Conservation (phyloP, 2,329 filamentous ascomycete species). For the Pseudopithomyces maydicus region DNA sequence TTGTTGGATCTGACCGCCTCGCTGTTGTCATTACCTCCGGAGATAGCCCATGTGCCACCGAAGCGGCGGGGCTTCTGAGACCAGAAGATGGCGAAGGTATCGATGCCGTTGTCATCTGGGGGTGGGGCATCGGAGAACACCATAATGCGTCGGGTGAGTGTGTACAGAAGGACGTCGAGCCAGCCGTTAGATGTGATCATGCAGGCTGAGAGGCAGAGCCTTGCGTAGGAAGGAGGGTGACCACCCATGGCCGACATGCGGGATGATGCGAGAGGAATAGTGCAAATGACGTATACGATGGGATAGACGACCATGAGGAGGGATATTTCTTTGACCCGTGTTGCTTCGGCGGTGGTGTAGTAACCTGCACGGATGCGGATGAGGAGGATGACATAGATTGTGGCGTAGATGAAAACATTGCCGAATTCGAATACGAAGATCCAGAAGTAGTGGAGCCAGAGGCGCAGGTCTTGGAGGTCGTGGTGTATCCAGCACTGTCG, state of each 20-base stretch:
- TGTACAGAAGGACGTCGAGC: conserved; percentile 64
- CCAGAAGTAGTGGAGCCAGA: conserved; percentile 69
- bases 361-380: conserved; percentile 45
- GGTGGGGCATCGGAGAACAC: conserved; percentile 56
- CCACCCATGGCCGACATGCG: conserved; percentile 68
- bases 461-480: conserved; percentile 59
- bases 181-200: conserved; percentile 64
- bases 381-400: conserved; percentile 48
- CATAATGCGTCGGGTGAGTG: conserved; percentile 60
- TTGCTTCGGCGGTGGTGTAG: conserved; percentile 38
- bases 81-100: conserved; percentile 45
- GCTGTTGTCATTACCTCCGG: conserved; percentile 21
- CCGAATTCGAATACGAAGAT: conserved; percentile 63
- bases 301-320: conserved; percentile 71
- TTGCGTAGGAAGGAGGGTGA: conserved; percentile 48
- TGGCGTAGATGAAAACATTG: conserved; percentile 56
- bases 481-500: conserved; percentile 66
- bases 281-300: conserved; percentile 71
- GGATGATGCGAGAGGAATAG: conserved; percentile 67
- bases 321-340: conserved; percentile 48
- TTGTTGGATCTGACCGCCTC: conserved; percentile 6
- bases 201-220: conserved; percentile 59
- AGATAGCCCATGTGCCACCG: conserved; percentile 54
- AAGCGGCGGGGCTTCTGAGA: conserved; percentile 42
- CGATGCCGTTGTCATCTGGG: conserved; percentile 40